Evolutionary conservation across 768 basidiomycete species (phyloP).

Genomic region (Boletus barrowsii): DNA sequence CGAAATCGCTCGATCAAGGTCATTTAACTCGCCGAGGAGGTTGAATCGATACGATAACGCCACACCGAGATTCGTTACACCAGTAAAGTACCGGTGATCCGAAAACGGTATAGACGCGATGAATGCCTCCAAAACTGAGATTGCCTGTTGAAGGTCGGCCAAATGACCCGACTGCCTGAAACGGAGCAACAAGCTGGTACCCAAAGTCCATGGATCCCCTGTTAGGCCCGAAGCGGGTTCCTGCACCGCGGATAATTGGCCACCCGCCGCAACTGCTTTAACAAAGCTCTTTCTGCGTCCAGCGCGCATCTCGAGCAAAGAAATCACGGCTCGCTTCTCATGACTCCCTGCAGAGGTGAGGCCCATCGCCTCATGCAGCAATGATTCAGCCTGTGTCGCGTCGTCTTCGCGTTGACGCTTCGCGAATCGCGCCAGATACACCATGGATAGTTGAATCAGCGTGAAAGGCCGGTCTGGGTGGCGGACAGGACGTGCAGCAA

Average conservation of each 20-base stretch:
- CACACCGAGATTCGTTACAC: neutral
- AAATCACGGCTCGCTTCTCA: neutral
- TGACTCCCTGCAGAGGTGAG: neutral
- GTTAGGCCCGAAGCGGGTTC: too few relatives aligned
- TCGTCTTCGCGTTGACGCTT: neutral
- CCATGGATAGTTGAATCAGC: neutral
- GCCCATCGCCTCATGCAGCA: neutral
- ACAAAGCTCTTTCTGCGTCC: too few relatives aligned
- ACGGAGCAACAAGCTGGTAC: neutral
- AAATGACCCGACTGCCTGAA: neutral
- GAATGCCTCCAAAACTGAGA: neutral
- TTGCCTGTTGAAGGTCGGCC: neutral
- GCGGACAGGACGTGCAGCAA: neutral
- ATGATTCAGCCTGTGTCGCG: neutral
- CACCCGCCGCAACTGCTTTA: too few relatives aligned
- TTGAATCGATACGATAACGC: neutral
- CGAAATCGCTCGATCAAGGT: neutral
- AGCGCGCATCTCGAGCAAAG: neutral
- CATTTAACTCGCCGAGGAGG: neutral
- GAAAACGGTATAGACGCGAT: neutral
- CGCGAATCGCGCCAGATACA: neutral
- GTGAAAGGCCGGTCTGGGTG: slow-evolving; percentile 3
- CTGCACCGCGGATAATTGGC: neutral
- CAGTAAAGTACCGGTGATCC: neutral
- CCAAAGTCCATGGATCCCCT: neutral